Conservation (phyloP, 805 yeast genomes). For the Ogataea ramenticola region DNA sequence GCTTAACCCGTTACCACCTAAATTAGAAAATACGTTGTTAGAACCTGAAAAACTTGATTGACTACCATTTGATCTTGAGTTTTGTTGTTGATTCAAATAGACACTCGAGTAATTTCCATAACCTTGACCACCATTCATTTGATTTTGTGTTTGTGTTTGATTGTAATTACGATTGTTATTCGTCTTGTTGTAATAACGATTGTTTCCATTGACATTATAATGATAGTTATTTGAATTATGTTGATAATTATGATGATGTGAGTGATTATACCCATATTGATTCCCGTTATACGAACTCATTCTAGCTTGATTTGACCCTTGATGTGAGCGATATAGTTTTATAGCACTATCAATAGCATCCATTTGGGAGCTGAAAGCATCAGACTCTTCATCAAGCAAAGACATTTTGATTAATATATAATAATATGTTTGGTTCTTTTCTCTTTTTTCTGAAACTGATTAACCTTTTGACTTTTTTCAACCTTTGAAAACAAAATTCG, state of each 20-base stretch:
- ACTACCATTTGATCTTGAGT: background rate
- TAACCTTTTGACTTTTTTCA: too few species aligned
- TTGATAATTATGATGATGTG: background rate
- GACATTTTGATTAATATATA: background rate
- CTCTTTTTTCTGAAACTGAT: too few species aligned
- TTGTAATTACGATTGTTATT: background rate
- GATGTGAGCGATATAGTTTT: background rate
- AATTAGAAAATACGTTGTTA: too few species aligned
- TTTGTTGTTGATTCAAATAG: background rate
- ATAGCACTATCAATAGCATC: slow-evolving; percentile 9
- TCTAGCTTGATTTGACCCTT: background rate
- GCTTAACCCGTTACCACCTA: too few species aligned
- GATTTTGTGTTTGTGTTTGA: background rate
- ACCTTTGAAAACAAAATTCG: too few species aligned
- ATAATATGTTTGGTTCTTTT: too few species aligned
- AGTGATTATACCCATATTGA: background rate
- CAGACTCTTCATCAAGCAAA: background rate
- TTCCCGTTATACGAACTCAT: background rate
- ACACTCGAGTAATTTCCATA: background rate
- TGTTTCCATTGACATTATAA: background rate
- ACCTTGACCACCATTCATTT: background rate
- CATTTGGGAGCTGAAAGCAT: slow-evolving; percentile 7
- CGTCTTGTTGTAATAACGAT: slow-evolving; percentile 1
- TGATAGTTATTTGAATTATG: background rate
- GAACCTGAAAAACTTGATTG: too few species aligned